Evolutionary conservation across 2,329 filamentous ascomycete species (phyloP).

Genomic region (Chrysoporthe austroafricana): DNA sequence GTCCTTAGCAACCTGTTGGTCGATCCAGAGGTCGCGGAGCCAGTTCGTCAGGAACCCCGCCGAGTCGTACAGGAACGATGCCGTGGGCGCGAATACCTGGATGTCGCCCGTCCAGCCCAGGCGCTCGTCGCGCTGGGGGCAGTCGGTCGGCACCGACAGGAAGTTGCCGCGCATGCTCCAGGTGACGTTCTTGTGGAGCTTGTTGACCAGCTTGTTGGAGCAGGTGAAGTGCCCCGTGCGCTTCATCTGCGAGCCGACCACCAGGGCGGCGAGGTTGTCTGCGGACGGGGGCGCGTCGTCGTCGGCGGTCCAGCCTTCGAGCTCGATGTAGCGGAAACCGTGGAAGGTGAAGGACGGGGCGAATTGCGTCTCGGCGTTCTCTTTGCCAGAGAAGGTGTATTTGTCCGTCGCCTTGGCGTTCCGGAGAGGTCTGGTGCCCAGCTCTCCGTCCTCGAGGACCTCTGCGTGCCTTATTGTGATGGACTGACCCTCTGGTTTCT

Average conservation of each 20-base stretch:
- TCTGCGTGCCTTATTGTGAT: slow-evolving; percentile 58
- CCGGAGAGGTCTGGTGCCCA: slow-evolving; percentile 47
- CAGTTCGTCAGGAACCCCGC: slow-evolving; percentile 54
- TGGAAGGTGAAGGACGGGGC: slow-evolving; percentile 57
- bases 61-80: slow-evolving; percentile 58
- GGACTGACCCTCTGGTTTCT: slow-evolving; percentile 42
- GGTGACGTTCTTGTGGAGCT: slow-evolving; percentile 56
- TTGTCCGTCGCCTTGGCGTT: slow-evolving; percentile 47
- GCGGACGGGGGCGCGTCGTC: slow-evolving; percentile 21
- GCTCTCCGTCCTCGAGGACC: slow-evolving; percentile 54
- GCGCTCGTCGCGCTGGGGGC: slow-evolving; percentile 59
- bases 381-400: slow-evolving; percentile 37
- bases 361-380: slow-evolving; percentile 36
- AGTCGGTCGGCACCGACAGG: slow-evolving; percentile 60
- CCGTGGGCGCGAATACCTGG: slow-evolving; percentile 53
- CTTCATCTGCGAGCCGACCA: slow-evolving; percentile 57
- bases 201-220: slow-evolving; percentile 55
- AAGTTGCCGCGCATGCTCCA: slow-evolving; percentile 66
- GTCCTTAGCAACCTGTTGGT: slow-evolving; percentile 38
- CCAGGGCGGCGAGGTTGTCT: slow-evolving; percentile 36
- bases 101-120: slow-evolving; percentile 58
- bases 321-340: slow-evolving; percentile 55
- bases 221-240: slow-evolving; percentile 55
- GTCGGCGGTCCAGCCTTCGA: slow-evolving; percentile 46
- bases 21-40: slow-evolving; percentile 49